phyloP scores from a whole-genome alignment of 2,329 filamentous ascomycete genomes.

The Colletotrichum tabaci region DNA sequence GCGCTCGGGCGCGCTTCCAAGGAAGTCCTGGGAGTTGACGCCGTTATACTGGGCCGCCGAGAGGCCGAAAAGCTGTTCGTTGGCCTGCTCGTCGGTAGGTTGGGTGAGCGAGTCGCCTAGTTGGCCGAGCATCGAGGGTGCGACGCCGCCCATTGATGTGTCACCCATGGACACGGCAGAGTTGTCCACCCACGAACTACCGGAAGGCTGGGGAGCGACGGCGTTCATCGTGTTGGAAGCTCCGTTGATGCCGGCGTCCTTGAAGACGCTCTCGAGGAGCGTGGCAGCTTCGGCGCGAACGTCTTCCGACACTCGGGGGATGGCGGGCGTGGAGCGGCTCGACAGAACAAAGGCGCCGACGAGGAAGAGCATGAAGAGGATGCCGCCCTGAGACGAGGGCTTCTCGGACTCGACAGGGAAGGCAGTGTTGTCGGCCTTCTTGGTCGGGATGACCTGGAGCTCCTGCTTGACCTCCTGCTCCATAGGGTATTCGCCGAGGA shows the following conservation, averaged over 20 bases:
- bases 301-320: conserved; percentile 85
- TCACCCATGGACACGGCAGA: conserved; percentile 58
- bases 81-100: conserved; percentile 87
- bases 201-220: conserved; percentile 68
- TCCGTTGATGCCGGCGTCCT: conserved; percentile 78
- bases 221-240: conserved; percentile 60
- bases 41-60: conserved; percentile 91
- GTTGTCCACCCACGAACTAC: conserved; percentile 61
- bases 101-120: conserved; percentile 79
- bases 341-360: conserved; percentile 97
- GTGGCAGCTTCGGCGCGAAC: conserved; percentile 84
- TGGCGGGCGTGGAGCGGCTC: conserved; percentile 79
- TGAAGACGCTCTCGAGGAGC: conserved; percentile 85
- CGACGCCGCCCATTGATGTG: conserved; percentile 63
- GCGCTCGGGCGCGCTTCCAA: conserved; percentile 69
- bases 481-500: conserved; percentile 80
- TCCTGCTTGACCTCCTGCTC: conserved; percentile 75
- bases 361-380: conserved; percentile 95
- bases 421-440: conserved; percentile 64
- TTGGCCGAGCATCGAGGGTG: conserved; percentile 75
- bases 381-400: conserved; percentile 81
- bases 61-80: conserved; percentile 89
- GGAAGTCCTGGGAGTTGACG: conserved; percentile 82
- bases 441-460: conserved; percentile 66
- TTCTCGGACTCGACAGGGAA: conserved; percentile 70